Base-by-base conservation (phyloP, 2,329 filamentous ascomycete species). In the Pseudofabraea citricarpa region DNA sequence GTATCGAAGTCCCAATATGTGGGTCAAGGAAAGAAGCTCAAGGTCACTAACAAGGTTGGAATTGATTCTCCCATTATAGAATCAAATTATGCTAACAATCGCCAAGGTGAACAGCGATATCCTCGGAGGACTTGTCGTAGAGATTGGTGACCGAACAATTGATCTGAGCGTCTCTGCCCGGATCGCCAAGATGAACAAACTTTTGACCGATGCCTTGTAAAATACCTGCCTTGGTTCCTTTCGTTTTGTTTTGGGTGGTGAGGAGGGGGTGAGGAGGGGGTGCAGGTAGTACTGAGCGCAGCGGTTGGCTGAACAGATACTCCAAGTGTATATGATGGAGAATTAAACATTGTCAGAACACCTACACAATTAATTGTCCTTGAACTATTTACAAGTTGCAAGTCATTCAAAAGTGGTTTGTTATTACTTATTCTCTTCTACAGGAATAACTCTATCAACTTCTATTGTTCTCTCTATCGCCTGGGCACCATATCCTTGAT, bases 161-260 rank as follows among this genome's bases (percentile, higher is more conserved):
- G 93, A 98, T 73, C 85, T 96, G 59, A 93, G 86, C 71, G 90
- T 98, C 63, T 91, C 91, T 39, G 77, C 87, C 67, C 94, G 91
- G 80, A 85, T 98, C 71, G 80, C 87, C 68, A 95, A 90, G 83
- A 88, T 98, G 81, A 98, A 98, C 88, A 98, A 97, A 85, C 84
- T 95, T 68, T 86, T 98, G 66, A 90, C 80, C 59, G 93, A 98
- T 73, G 79, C 85, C 70, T 77, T 98, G 87, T 98, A 95, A 87
- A 90, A 70, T 45, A 50, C 36, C 40, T 33, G 21, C 26, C 20
- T 18, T 22, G n/a, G 21, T 15, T 12, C 13, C 22, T 48, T 52
- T 45, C 60, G 62, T 56, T 56, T 54, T 46, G 48, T 52, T 37
- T 20, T 35, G 31, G 68, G 64, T 33, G 39, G 41, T 48, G 45